Percentiles rank a stretch among this genome's conserved stretches.
These are phyloP conservation scores for Ailanthus altissimus DNA, from an alignment of 345 rosid genomes.

Conservation along the genomic window DNA sequence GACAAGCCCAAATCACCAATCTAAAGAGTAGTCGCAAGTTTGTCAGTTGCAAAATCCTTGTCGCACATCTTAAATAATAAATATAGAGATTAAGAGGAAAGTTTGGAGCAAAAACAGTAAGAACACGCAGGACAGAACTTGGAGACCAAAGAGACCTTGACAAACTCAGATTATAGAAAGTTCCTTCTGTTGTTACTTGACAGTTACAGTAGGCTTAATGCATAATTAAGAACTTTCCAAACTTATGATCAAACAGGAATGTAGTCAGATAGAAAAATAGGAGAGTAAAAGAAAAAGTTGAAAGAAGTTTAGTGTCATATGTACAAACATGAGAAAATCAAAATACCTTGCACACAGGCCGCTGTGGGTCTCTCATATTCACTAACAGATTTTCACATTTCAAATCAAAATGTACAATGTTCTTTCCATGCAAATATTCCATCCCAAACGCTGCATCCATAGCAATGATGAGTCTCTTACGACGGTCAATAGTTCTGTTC, in stretches of 20 bases:
- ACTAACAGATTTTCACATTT: constrained; percentile 96
- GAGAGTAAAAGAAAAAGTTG: background rate
- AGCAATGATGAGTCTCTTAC: constrained; percentile 95
- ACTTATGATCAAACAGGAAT: constrained; percentile 11
- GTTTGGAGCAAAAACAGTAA: background rate
- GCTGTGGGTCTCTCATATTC: constrained; percentile 99
- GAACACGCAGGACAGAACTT: background rate
- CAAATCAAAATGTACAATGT: constrained; percentile 95
- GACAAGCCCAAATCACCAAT: constrained; percentile 97
- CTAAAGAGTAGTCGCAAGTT: constrained; percentile 37
- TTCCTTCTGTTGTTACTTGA: background rate
- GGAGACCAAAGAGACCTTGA: constrained; percentile 7
- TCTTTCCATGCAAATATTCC: constrained; percentile 98
- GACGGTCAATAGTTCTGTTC: constrained; percentile 93
- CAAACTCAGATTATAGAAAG: constrained; percentile 11
- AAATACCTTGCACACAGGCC: constrained; percentile 92
- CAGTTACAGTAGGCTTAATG: constrained; percentile 14
- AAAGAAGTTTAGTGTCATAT: constrained; percentile 21
- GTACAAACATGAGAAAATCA: constrained; percentile 5
- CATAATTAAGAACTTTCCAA: constrained; percentile 12
- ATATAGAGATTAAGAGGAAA: constrained; percentile 3
- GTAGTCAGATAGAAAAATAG: background rate
- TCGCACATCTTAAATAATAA: background rate
- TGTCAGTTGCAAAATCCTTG: constrained; percentile 18
- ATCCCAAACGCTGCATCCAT: constrained; percentile 99